These are phyloP conservation scores for Penicillium sp. DNA, from an alignment of 2,329 filamentous ascomycete species.

Conservation along the genomic window DNA sequence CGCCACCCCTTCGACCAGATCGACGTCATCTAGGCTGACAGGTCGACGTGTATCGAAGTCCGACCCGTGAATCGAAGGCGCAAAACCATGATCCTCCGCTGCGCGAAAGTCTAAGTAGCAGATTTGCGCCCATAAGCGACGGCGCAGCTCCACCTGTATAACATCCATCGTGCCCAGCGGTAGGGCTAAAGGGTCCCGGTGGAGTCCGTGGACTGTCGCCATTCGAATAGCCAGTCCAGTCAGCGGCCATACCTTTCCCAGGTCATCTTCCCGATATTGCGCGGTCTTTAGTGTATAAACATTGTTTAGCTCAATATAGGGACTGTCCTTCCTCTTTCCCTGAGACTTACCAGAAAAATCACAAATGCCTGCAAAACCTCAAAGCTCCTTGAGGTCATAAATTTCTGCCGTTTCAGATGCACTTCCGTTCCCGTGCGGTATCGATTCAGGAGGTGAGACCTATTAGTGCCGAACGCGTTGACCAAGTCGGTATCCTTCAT, in stretches of 20 bases:
- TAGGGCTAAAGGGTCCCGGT: background rate
- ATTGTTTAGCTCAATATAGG: background rate
- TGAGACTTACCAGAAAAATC: background rate
- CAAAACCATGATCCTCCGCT: background rate
- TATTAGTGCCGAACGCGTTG: background rate
- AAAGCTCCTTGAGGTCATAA: background rate
- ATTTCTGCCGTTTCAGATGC: background rate
- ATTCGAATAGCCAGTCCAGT: background rate
- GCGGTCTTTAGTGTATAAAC: background rate
- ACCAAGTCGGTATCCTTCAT: background rate
- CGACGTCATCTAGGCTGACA: background rate
- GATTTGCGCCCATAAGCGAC: background rate
- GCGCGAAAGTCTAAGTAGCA: background rate
- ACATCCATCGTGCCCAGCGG: background rate
- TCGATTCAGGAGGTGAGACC: background rate
- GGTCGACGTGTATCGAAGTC: background rate
- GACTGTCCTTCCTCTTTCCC: fast-evolving
- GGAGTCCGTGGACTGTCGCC: background rate
- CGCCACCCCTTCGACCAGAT: background rate
- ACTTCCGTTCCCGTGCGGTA: background rate
- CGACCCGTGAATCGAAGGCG: background rate
- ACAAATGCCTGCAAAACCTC: background rate
- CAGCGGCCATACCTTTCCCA: background rate
- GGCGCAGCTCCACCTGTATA: background rate
- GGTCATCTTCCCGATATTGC: background rate